phyloP scores from a whole-genome alignment of 768 basidiomycete species.

The Candolleomyces aberdarensis region DNA sequence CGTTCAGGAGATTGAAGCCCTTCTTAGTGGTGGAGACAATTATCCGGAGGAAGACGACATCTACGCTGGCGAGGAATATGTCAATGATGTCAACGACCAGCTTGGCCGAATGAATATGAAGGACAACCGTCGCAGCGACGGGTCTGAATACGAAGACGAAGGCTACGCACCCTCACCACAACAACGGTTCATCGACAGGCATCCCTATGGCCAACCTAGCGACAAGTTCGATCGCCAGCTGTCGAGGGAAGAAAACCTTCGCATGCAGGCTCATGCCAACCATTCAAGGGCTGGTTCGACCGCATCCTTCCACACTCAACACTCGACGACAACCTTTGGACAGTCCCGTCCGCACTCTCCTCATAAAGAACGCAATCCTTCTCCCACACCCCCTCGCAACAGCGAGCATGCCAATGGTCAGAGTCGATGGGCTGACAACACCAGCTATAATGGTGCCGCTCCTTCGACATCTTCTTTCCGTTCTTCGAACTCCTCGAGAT shows the following conservation, averaged over 20 bases:
- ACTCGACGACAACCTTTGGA: slow-evolving; percentile 28
- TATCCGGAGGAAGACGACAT: slow-evolving; percentile 2
- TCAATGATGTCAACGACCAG: slow-evolving; percentile 37
- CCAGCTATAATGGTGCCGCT: slow-evolving; percentile 27
- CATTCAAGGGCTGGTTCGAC: slow-evolving; percentile 52
- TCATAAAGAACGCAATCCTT: slow-evolving; percentile 27
- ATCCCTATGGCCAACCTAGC: slow-evolving; percentile 36
- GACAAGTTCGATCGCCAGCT: slow-evolving; percentile 29
- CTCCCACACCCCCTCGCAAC: slow-evolving; percentile 26
- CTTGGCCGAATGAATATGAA: slow-evolving; percentile 49
- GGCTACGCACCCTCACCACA: slow-evolving; percentile 46
- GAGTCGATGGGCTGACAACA: slow-evolving; percentile 28
- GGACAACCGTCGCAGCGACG: slow-evolving; percentile 49
- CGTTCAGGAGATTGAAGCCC: slow-evolving; percentile 53
- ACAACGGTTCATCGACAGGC: slow-evolving; percentile 30
- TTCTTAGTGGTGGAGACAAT: slow-evolving; percentile 37
- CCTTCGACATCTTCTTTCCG: slow-evolving; percentile 48
- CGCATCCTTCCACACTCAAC: slow-evolving; percentile 37
- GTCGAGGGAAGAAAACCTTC: slow-evolving; percentile 38
- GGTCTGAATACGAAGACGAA: slow-evolving; percentile 66
- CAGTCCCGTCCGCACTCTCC: slow-evolving; percentile 36
- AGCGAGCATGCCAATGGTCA: slow-evolving; percentile 23
- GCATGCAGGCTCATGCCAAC: slow-evolving; percentile 38
- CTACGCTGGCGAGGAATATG: slow-evolving; percentile 31
- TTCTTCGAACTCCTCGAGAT: slow-evolving; percentile 54